Conservation (phyloP, 2,329 filamentous ascomycete genomes). For the Septoria linicola region DNA sequence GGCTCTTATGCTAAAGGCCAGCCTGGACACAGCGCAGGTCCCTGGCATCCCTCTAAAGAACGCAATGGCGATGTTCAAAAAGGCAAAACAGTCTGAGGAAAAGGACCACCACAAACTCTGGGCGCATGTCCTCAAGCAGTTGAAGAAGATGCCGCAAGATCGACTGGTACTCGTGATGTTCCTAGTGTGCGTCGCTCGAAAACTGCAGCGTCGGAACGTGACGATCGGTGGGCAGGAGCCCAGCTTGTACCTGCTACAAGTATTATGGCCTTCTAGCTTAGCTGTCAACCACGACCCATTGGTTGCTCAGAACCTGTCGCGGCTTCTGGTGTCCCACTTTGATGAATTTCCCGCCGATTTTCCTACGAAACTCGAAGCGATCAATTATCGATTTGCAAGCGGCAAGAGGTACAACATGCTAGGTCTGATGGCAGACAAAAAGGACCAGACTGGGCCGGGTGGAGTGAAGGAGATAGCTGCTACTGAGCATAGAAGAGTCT, state of each 20-base stretch:
- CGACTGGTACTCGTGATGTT: constrained; percentile 22
- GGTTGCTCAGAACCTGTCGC: constrained; percentile 15
- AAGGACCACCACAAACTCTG: constrained; percentile 15
- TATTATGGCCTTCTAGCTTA: constrained; percentile 18
- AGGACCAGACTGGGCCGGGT: constrained; percentile 1
- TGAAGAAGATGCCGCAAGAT: constrained; percentile 23
- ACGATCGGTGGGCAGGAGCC: constrained; percentile 19
- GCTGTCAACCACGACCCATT: constrained; percentile 8
- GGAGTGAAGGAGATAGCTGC: constrained; percentile 3
- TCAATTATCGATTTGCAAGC: constrained; percentile 19
- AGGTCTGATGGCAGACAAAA: constrained; percentile 1
- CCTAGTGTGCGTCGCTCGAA: constrained; percentile 18
- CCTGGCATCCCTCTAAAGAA: constrained; percentile 11
- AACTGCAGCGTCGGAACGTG: constrained; percentile 11
- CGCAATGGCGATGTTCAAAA: constrained; percentile 17
- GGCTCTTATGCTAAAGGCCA: constrained; percentile 7
- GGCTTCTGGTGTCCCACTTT: constrained; percentile 19
- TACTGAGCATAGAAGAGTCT: constrained; percentile 5
- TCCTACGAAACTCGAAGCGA: constrained; percentile 13
- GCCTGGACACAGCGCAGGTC: constrained; percentile 9
- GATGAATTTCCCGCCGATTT: constrained; percentile 21
- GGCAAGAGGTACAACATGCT: constrained; percentile 14
- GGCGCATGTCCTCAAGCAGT: constrained; percentile 16
- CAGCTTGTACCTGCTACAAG: constrained; percentile 15
- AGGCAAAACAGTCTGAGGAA: constrained; percentile 11